Conservation (phyloP, 2,329 filamentous ascomycete genomes). For the Trichophyton equinum region DNA sequence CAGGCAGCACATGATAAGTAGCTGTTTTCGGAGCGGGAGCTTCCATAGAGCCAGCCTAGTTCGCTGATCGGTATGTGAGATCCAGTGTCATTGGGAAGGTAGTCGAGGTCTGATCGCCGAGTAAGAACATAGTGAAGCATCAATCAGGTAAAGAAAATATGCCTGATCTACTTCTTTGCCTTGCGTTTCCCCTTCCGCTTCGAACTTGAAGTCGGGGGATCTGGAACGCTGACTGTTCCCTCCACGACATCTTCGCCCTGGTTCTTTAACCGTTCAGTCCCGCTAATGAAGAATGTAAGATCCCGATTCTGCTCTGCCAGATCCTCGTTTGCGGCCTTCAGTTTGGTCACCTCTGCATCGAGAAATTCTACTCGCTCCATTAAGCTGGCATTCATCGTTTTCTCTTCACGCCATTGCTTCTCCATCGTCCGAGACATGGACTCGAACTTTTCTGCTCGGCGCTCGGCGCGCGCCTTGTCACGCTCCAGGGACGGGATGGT, state of each 20-base stretch:
- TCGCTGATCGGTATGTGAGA: background rate
- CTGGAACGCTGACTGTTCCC: slow-evolving; percentile 56
- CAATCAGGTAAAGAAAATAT: background rate
- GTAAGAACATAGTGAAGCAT: background rate
- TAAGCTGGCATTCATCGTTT: slow-evolving; percentile 66
- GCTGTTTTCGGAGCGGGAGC: slow-evolving; percentile 1
- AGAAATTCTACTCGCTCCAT: slow-evolving; percentile 64
- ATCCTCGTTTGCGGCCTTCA: slow-evolving; percentile 54
- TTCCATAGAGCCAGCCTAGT: background rate
- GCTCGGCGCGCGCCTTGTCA: slow-evolving; percentile 56
- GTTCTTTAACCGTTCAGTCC: slow-evolving; percentile 65
- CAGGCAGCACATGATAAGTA: background rate
- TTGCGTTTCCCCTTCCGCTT: slow-evolving; percentile 34
- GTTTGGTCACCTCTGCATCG: slow-evolving; percentile 43
- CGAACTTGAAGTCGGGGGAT: slow-evolving; percentile 39
- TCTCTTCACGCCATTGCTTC: slow-evolving; percentile 72
- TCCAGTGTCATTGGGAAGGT: background rate
- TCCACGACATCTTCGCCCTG: slow-evolving; percentile 61
- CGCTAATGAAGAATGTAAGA: slow-evolving; percentile 73
- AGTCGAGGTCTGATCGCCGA: background rate
- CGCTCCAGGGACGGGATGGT: slow-evolving; percentile 58
- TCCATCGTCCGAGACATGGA: slow-evolving; percentile 63
- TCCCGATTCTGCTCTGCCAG: slow-evolving; percentile 79
- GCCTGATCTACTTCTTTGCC: slow-evolving; percentile 3
- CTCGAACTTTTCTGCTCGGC: slow-evolving; percentile 58